Evolutionary conservation across 2,329 filamentous ascomycete genomes (phyloP).

Genomic region (Fulvia fulva): DNA sequence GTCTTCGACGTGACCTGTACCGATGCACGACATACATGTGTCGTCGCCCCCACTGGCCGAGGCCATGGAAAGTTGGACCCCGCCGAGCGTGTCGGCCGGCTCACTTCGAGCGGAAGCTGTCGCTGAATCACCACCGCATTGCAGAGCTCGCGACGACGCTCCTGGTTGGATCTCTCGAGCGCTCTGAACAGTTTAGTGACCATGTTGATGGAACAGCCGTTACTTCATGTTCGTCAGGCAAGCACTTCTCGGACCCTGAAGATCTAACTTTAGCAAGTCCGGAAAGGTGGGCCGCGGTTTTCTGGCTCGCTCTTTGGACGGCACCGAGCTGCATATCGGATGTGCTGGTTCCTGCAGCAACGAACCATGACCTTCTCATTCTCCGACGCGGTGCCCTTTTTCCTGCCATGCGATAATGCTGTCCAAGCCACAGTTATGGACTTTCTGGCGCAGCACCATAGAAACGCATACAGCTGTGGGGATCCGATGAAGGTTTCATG

Average conservation of each 20-base stretch:
- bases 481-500: not conserved
- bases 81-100: not conserved
- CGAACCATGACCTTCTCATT: not conserved
- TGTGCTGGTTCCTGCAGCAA: conserved; percentile 2
- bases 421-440: not conserved
- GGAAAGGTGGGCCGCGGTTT: too few relatives aligned
- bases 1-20: not conserved
- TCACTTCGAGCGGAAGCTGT: not conserved
- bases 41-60: not conserved
- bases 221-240: too few relatives aligned
- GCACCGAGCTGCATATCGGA: not conserved
- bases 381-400: not conserved
- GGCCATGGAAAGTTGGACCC: not conserved
- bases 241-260: too few relatives aligned
- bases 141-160: not conserved
- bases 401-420: not conserved
- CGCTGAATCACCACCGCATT: not conserved
- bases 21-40: not conserved
- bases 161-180: too few relatives aligned
- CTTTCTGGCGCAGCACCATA: not conserved
- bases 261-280: too few relatives aligned
- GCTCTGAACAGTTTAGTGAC: too few relatives aligned
- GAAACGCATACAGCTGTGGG: not conserved
- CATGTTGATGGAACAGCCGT: too few relatives aligned
- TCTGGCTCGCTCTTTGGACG: too few relatives aligned